Evolutionary conservation across 1,139 yeast genomes (phyloP).

Genomic region (Candida sojae): DNA sequence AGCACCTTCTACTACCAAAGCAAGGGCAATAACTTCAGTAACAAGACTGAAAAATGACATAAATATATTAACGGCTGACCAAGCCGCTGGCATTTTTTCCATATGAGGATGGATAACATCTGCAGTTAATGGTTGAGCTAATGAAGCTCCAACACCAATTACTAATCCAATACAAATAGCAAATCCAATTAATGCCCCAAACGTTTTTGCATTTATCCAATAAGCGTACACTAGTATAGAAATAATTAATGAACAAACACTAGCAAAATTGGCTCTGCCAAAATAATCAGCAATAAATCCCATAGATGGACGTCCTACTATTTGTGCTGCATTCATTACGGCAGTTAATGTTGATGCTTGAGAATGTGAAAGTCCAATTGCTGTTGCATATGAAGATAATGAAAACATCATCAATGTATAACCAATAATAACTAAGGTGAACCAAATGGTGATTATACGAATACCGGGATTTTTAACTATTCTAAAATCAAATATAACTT

Average conservation of each 20-base stretch:
- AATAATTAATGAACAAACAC: conserved; percentile 29
- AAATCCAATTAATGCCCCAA: conserved; percentile 52
- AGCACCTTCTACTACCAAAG: conserved; percentile 30
- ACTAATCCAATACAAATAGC: conserved; percentile 53
- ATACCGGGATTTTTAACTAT: conserved; percentile 40
- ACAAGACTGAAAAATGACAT: conserved; percentile 47
- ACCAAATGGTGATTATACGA: conserved; percentile 55
- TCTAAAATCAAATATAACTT: conserved; percentile 27
- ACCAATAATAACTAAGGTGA: conserved; percentile 52
- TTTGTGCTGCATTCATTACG: conserved; percentile 62
- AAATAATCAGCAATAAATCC: conserved; percentile 58
- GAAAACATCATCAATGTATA: conserved; percentile 64
- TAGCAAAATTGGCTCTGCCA: conserved; percentile 60
- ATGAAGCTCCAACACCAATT: conserved; percentile 66
- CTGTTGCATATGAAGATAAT: conserved; percentile 59
- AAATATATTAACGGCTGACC: conserved; percentile 57
- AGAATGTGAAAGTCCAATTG: conserved; percentile 54
- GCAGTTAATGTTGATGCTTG: conserved; percentile 67
- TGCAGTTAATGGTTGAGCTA: conserved; percentile 60
- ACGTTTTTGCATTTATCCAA: conserved; percentile 60
- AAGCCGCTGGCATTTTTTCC: conserved; percentile 55
- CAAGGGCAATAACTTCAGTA: conserved; percentile 53
- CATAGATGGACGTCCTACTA: conserved; percentile 64
- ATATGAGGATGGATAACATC: conserved; percentile 49
- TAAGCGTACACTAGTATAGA: conserved; percentile 42